Evolutionary conservation across 108 stramenopile species (phyloP).

Genomic region (Nitzschia palea): DNA sequence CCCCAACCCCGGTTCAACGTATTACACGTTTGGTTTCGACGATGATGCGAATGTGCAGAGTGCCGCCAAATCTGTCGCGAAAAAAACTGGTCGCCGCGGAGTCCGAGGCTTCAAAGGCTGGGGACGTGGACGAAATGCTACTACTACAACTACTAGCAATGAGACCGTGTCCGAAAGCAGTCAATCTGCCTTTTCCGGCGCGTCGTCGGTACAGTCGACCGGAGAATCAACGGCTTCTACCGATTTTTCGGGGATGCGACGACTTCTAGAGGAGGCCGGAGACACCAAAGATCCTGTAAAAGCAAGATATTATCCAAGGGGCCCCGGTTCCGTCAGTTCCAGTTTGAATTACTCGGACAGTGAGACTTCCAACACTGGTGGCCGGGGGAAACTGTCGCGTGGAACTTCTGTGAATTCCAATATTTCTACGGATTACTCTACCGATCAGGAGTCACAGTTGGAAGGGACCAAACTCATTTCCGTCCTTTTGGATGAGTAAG

Average conservation of each 20-base stretch:
- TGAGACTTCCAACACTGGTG: background rate
- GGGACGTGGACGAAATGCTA: background rate
- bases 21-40: background rate
- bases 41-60: background rate
- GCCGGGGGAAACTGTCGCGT: background rate
- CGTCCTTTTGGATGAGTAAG: constrained; percentile 12
- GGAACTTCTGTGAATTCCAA: background rate
- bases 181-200: constrained; percentile 1
- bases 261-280: constrained; percentile 5
- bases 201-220: constrained; percentile 3
- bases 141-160: background rate
- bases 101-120: background rate
- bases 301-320: background rate
- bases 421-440: constrained; percentile 8
- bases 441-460: constrained; percentile 15
- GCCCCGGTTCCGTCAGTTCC: background rate
- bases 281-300: constrained; percentile 2
- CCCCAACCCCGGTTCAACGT: background rate
- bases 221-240: constrained; percentile 12
- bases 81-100: background rate
- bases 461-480: constrained; percentile 7
- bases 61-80: background rate
- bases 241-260: background rate
- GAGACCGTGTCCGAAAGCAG: background rate
- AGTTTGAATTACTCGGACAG: constrained; percentile 12